Evolutionary conservation across 2,329 filamentous ascomycete species (phyloP).

Genomic region (Fusarium sp.): DNA sequence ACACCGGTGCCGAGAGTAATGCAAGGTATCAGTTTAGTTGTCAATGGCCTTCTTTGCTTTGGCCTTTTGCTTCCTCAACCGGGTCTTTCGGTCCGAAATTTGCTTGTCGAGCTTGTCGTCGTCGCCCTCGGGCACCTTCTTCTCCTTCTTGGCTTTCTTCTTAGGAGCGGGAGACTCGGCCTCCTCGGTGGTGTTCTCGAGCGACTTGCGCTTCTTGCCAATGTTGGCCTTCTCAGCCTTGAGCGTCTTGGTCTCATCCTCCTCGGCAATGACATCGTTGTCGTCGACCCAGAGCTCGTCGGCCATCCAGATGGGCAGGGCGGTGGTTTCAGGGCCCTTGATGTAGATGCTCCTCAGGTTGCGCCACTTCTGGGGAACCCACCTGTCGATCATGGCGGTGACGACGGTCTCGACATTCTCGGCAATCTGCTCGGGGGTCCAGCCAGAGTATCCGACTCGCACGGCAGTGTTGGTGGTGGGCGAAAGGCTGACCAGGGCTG

Average conservation of each 20-base stretch:
- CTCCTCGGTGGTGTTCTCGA: slow-evolving; percentile 55
- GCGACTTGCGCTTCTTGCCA: slow-evolving; percentile 73
- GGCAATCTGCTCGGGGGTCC: slow-evolving; percentile 79
- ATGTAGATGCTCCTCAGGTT: slow-evolving; percentile 88
- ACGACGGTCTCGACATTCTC: slow-evolving; percentile 84
- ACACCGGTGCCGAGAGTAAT: slow-evolving; percentile 48
- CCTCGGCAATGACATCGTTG: slow-evolving; percentile 76
- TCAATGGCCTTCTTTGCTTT: slow-evolving; percentile 65
- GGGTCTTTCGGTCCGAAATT: slow-evolving; percentile 69
- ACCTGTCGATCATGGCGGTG: slow-evolving; percentile 77
- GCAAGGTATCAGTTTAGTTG: slow-evolving; percentile 53
- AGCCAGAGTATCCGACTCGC: slow-evolving; percentile 80
- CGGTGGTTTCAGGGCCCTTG: slow-evolving; percentile 89
- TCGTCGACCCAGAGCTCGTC: slow-evolving; percentile 91
- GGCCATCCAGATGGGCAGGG: slow-evolving; percentile 94
- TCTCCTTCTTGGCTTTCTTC: slow-evolving; percentile 52
- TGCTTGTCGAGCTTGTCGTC: slow-evolving; percentile 68
- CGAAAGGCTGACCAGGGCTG: slow-evolving; percentile 84
- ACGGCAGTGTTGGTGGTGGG: slow-evolving; percentile 85
- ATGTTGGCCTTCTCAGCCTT: slow-evolving; percentile 65
- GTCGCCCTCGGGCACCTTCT: slow-evolving; percentile 57
- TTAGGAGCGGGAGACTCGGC: slow-evolving; percentile 56
- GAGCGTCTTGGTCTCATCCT: slow-evolving; percentile 62
- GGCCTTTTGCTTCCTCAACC: slow-evolving; percentile 70
- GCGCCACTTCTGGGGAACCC: slow-evolving; percentile 87